Conservation (phyloP, 2,329 filamentous ascomycete species). For the Colletotrichum nymphaeae region DNA sequence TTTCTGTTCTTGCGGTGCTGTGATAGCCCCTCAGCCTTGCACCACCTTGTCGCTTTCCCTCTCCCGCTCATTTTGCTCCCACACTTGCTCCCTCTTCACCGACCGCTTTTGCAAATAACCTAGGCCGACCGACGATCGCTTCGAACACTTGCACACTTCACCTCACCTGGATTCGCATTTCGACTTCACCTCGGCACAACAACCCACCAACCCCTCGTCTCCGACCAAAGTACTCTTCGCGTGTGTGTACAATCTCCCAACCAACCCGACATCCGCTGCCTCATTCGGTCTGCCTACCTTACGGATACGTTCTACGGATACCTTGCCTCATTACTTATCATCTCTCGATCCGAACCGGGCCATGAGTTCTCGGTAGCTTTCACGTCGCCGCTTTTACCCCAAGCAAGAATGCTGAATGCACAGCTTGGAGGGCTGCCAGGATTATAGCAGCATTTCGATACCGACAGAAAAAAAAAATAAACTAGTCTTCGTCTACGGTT, state of each 20-base stretch:
- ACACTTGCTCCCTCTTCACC: background rate
- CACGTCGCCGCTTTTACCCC: slow-evolving; percentile 45
- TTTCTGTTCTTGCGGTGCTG: slow-evolving; percentile 7
- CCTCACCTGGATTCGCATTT: background rate
- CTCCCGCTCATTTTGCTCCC: background rate
- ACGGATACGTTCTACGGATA: background rate
- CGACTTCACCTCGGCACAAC: slow-evolving; percentile 18
- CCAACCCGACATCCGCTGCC: slow-evolving; percentile 30
- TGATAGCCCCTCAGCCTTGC: slow-evolving; percentile 36
- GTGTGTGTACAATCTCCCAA: slow-evolving; percentile 22
- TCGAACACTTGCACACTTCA: background rate
- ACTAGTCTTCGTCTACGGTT: slow-evolving; percentile 20
- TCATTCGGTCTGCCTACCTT: background rate
- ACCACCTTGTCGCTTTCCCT: background rate
- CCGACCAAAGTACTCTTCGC: slow-evolving; percentile 37
- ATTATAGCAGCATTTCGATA: slow-evolving; percentile 54
- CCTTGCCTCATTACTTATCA: background rate
- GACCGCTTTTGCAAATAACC: background rate
- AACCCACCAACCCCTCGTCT: slow-evolving; percentile 19
- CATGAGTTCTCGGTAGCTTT: slow-evolving; percentile 57
- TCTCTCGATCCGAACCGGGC: slow-evolving; percentile 42
- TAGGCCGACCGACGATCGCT: slow-evolving; percentile 3
- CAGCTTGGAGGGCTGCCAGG: slow-evolving; percentile 51
- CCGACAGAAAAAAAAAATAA: slow-evolving; percentile 20
- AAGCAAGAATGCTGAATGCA: slow-evolving; percentile 55